A percentile compares a stretch with the other conserved stretches of the same genome.
Conservation (phyloP, 495 filamentous ascomycete species). For the Choiromyces venosus region DNA sequence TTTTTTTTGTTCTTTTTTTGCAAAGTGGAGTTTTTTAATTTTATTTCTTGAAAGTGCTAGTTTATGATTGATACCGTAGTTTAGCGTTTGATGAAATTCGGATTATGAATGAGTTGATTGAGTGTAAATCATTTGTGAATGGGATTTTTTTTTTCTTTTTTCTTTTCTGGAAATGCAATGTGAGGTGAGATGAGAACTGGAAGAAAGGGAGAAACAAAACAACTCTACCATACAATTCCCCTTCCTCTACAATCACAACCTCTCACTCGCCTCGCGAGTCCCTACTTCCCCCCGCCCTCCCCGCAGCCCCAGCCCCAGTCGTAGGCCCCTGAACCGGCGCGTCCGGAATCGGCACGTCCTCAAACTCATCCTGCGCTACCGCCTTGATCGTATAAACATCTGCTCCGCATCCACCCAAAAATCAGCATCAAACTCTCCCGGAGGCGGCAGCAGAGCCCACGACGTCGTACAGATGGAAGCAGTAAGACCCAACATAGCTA, state of each 20-base stretch:
- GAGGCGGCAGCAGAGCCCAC: neutral
- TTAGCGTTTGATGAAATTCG: neutral
- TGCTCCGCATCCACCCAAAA: conserved; percentile 42
- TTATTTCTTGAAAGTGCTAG: neutral
- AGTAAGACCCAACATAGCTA: conserved; percentile 62
- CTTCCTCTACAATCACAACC: neutral
- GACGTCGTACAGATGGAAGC: conserved; percentile 70
- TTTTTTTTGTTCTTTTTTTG: neutral
- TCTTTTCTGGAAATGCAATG: too few species aligned
- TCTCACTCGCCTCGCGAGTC: conserved; percentile 1
- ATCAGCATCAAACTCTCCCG: too few species aligned
- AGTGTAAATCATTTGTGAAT: too few species aligned
- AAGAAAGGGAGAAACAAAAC: neutral
- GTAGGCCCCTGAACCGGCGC: conserved; percentile 52
- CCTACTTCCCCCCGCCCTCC: too few species aligned
- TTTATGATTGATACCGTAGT: too few species aligned
- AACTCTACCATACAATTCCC: neutral
- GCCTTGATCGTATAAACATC: conserved; percentile 83
- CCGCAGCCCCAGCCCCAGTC: too few species aligned
- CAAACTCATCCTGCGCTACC: conserved; percentile 95
- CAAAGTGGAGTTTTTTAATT: neutral
- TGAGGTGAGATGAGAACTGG: too few species aligned
- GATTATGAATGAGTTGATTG: neutral
- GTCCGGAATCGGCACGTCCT: conserved; percentile 83
- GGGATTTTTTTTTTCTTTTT: too few species aligned